Percentiles rank a stretch among this genome's conserved stretches.
phyloP scores from a whole-genome alignment of 371 early-diverging fungal genomes.

The Chytridiales sp. region DNA sequence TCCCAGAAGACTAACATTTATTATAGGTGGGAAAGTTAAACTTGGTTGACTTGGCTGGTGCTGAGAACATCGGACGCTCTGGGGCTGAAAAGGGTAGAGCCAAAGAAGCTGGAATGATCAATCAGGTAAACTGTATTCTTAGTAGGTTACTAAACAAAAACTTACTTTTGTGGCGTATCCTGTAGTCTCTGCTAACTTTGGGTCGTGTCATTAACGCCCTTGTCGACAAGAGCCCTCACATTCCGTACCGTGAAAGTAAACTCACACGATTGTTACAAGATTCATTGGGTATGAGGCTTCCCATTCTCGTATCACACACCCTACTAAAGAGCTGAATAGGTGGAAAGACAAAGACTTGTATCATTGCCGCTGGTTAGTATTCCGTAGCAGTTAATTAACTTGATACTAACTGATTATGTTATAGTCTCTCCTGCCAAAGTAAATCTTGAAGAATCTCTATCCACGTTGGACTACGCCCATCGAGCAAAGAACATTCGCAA shows the following conservation, averaged over 20 bases:
- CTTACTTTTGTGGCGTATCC: constrained; percentile 12
- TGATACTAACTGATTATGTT: not conserved
- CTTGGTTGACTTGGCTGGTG: constrained; percentile 98
- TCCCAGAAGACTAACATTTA: not conserved
- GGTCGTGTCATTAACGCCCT: constrained; percentile 92
- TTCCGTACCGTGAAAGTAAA: constrained; percentile 94
- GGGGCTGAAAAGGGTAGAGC: constrained; percentile 86
- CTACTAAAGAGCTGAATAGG: constrained; percentile 31
- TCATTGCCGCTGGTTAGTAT: constrained; percentile 71
- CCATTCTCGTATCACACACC: not conserved
- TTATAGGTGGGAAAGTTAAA: constrained; percentile 82
- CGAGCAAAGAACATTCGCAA: constrained; percentile 93
- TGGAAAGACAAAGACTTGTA: constrained; percentile 90
- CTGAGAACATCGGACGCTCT: constrained; percentile 89
- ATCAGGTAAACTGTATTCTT: constrained; percentile 58
- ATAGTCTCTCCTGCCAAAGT: constrained; percentile 80
- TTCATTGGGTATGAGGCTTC: constrained; percentile 64
- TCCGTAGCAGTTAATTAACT: not conserved
- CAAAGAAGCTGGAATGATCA: constrained; percentile 90
- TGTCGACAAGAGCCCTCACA: constrained; percentile 73
- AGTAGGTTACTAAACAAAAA: constrained; percentile 3
- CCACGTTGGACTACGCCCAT: constrained; percentile 93
- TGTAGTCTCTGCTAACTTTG: constrained; percentile 76
- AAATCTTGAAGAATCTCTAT: constrained; percentile 84
- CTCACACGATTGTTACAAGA: constrained; percentile 94